Evolutionary conservation across 441 rosid genomes (phyloP), one percentile per base, ranked within the genome.

Genomic region (Geranium incanum): DNA sequence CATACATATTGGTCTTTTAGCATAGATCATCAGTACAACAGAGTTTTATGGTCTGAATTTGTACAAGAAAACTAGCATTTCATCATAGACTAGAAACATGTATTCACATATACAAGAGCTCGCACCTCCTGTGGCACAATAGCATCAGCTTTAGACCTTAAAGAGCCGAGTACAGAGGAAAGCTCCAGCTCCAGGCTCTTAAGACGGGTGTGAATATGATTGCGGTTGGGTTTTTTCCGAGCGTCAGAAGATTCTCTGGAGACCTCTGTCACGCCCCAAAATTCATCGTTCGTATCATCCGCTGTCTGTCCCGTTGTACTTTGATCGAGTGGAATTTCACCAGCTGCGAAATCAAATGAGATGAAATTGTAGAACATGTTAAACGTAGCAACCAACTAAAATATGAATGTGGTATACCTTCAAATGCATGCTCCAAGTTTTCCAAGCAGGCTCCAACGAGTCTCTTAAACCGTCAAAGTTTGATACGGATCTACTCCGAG

Each of bases 371-470:
- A 33, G 66, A 70, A 19, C 11, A 41, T 55, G 45, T 62, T 28
- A 41, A 66, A 70, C 66, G 37, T 69, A 45, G 33, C 65, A 66
- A 59, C 48, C 52, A 75, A 38, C 64, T 36, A 13, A 70, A 60
- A 67, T 12, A 36, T 72, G 71, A 12, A 16, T 68, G 73, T 48
- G 69, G 15, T 33, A 71, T 82, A 91, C 98, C 95, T 86, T 88
- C 90, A 79, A 91, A 86, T 78, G 82, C 80, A 79, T 80, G 85
- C 89, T 88, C 97, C 96, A 86, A 13, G 83, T 79, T 76, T 90
- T 89, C 97, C 97, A 89, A 36, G 76, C 87, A 36, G 86, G 81
- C 74, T 81, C 76, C 72, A 71, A 68, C 23, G 85, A 78, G 74
- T 75, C 77, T 74, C 71, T 71, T 3, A 74, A 74, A 72, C 73